Base-by-base conservation (phyloP, 2,329 filamentous ascomycete species). In the Fusarium pseudoanthophilum region DNA sequence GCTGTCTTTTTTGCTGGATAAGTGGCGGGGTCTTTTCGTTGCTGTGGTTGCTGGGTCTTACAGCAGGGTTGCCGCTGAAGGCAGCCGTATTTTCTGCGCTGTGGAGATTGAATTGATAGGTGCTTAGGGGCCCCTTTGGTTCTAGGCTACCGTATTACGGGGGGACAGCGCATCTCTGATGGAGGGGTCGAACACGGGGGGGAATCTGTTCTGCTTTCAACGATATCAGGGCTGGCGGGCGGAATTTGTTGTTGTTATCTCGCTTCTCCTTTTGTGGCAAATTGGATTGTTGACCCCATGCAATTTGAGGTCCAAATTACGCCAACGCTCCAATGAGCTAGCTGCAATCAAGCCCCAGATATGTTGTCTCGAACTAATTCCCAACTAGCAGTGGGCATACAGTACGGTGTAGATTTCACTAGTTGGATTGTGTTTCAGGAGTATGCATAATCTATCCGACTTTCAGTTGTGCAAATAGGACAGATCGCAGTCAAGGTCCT, bases 211-310 rank as follows among this genome's bases (percentile, higher is more conserved):
- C 51, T 42, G 51, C 51, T 42, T 55, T 55, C 36, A 55, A 55
- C 51, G 51, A 55, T 48, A 48, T 34, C 55, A 36, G 43, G 40
- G 55, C 40, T 49, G 42, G 21, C 9, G 36, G 36, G 36, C 15
- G 32, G 32, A 36, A 26, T n/a, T 46, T 46, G 34, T 55, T 63
- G n/a, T 52, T 39, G 58, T 65, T 43, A 65, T 65, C 20, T 65
- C 62, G 62, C 62, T 65, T 55, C 62, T 65, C 62, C 62, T 64
- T 64, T 63, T 40, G 58, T 65, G 62, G 59, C 59, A 53, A 65
- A 65, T 63, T 51, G 34, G 49, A 30, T 28, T 63, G 34, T 62
- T 42, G 34, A 42, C 52, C 58, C 58, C 60, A 62, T 37, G 39
- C 28, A 58, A 60, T 60, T 53, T 51, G 21, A 60, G 16, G 21